Percentiles rank a stretch among this genome's conserved stretches.
These are phyloP conservation scores for Capsella rubella DNA, from an alignment of 441 rosid species.

Conservation along the genomic window DNA sequence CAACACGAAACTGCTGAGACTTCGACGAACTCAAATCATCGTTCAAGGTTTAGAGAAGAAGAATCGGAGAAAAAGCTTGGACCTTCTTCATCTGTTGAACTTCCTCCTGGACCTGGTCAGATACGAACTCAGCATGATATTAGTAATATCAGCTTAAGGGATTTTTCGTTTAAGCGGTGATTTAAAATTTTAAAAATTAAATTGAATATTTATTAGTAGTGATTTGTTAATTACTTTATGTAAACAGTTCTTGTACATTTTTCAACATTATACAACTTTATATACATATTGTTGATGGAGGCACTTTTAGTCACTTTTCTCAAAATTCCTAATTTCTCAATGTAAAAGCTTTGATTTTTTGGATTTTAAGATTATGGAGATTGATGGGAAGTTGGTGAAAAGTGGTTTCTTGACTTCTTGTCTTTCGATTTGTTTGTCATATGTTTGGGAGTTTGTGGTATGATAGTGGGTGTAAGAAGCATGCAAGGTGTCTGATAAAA, in stretches of 20 bases:
- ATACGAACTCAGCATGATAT: slow-evolving; percentile 44
- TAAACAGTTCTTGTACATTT: neutral
- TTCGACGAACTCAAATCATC: slow-evolving; percentile 33
- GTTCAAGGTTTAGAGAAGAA: slow-evolving; percentile 26
- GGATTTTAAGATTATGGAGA: neutral
- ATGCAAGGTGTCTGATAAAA: slow-evolving; percentile 2
- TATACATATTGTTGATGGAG: neutral
- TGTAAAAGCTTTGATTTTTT: too few species aligned
- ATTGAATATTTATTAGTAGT: neutral
- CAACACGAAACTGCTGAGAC: slow-evolving; percentile 41
- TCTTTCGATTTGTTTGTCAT: neutral
- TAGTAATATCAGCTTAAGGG: slow-evolving; percentile 32
- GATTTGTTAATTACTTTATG: neutral
- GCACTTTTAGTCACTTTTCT: too few species aligned
- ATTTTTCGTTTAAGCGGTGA: slow-evolving; percentile 52
- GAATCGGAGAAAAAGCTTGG: slow-evolving; percentile 4
- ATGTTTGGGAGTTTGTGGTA: neutral
- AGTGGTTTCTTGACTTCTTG: neutral
- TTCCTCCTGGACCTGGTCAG: slow-evolving; percentile 36
- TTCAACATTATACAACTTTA: neutral
- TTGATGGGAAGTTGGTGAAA: neutral
- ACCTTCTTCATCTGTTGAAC: slow-evolving; percentile 27
- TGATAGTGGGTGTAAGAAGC: neutral
- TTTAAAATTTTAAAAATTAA: neutral
- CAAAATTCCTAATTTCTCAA: neutral